These are phyloP conservation scores for Trichoderma guizhouense DNA, from an alignment of 2,329 filamentous ascomycete genomes.

Conservation along the genomic window DNA sequence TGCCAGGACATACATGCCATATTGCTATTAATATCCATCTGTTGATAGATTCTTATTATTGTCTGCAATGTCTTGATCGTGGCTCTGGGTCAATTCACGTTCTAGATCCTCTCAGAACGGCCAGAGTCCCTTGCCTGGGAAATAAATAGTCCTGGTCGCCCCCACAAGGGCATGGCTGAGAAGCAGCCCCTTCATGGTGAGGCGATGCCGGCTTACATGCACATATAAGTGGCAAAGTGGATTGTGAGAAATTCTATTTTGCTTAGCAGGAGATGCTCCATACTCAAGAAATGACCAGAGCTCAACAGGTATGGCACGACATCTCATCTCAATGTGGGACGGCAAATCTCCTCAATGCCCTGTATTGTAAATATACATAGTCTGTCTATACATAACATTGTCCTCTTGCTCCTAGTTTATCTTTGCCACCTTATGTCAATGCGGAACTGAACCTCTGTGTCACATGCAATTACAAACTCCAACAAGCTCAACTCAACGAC, in stretches of 20 bases:
- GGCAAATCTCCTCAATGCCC: neutral
- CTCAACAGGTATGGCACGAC: neutral
- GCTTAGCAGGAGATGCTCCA: neutral
- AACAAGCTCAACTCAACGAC: neutral
- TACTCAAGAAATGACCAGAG: neutral
- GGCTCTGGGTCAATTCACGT: neutral
- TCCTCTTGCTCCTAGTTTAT: neutral
- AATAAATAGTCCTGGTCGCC: neutral
- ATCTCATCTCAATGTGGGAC: neutral
- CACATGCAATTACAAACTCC: neutral
- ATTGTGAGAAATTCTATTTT: neutral
- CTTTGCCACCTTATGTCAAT: neutral
- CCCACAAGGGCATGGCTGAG: neutral
- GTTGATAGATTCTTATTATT: neutral
- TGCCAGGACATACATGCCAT: neutral
- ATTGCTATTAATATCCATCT: conserved; percentile 1
- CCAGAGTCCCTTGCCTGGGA: neutral
- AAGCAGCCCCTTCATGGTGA: neutral
- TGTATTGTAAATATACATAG: neutral
- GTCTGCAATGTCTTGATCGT: neutral
- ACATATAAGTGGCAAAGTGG: neutral
- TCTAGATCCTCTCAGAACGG: neutral
- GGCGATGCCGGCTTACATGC: neutral
- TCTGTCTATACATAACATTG: neutral
- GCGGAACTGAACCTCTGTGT: neutral